A percentile compares a stretch with the other conserved stretches of the same genome.
These are phyloP conservation scores for Rhizopogon vesiculosus DNA, from an alignment of 768 basidiomycete species.

Conservation along the genomic window DNA sequence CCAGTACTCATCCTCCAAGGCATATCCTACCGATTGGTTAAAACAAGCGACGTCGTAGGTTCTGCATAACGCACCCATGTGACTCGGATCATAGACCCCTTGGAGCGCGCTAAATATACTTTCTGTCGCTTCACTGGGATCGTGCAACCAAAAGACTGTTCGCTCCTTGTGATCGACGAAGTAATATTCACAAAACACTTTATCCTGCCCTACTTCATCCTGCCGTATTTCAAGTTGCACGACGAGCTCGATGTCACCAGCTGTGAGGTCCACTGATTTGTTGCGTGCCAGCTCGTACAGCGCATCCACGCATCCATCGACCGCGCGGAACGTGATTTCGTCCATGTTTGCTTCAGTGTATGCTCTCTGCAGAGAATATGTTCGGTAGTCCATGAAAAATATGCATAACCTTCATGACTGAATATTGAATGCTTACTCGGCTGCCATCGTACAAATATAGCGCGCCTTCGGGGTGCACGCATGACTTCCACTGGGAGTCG, in stretches of 20 bases:
- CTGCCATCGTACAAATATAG: neutral
- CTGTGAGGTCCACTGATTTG: neutral
- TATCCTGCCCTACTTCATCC: neutral
- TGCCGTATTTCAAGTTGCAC: neutral
- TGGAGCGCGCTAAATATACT: constrained; percentile 29
- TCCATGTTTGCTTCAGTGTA: neutral
- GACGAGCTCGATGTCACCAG: neutral
- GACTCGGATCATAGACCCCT: constrained; percentile 32
- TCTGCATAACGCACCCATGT: constrained; percentile 31
- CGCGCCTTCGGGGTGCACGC: neutral
- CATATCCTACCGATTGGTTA: neutral
- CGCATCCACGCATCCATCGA: neutral
- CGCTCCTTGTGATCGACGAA: constrained; percentile 39
- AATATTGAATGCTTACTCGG: neutral
- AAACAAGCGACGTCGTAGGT: neutral
- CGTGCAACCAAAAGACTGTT: constrained; percentile 44
- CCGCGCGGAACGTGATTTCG: neutral
- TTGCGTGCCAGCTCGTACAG: neutral
- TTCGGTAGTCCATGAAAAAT: neutral
- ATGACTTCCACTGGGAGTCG: neutral
- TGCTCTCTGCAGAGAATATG: neutral
- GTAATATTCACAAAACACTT: constrained; percentile 30
- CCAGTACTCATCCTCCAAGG: constrained; percentile 15
- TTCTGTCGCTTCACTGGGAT: constrained; percentile 20
- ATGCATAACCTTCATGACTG: neutral